A percentile compares a stretch with the other conserved stretches of the same genome.
These are phyloP conservation scores for Blastobotrys parvus DNA, from an alignment of 805 yeast species.

Conservation along the genomic window DNA sequence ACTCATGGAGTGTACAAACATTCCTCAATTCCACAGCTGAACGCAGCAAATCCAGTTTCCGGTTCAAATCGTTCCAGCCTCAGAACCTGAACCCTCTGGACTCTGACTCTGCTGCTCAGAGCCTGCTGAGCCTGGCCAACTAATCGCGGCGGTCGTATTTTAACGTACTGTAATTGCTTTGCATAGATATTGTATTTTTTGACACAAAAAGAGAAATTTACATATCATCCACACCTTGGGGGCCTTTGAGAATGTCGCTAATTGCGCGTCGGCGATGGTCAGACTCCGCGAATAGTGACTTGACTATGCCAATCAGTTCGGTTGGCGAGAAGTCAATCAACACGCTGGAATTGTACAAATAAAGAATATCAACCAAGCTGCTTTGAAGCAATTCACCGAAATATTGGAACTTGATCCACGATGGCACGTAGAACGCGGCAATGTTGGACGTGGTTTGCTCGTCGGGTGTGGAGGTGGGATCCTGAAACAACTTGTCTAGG, in stretches of 20 bases:
- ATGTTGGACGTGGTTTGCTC: background rate
- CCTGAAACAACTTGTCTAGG: slow-evolving; percentile 9
- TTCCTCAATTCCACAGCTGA: background rate
- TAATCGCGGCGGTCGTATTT: background rate
- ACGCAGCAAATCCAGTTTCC: background rate
- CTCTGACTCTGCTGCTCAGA: background rate
- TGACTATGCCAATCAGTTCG: slow-evolving; percentile 25
- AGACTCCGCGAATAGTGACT: slow-evolving; percentile 29
- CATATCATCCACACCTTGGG: background rate
- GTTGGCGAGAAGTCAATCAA: slow-evolving; percentile 27
- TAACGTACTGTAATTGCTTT: background rate
- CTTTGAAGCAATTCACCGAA: slow-evolving; percentile 26
- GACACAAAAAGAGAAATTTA: no score
- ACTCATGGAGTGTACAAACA: background rate
- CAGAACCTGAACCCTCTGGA: background rate
- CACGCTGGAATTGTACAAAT: slow-evolving; percentile 20
- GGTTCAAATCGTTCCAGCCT: background rate
- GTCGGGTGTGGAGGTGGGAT: slow-evolving; percentile 1
- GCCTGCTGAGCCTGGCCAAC: background rate
- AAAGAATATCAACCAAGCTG: slow-evolving; percentile 25
- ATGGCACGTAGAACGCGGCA: slow-evolving; percentile 25
- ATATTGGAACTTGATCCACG: slow-evolving; percentile 32
- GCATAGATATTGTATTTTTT: background rate
- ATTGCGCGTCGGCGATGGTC: slow-evolving; percentile 23
- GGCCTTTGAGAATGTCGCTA: slow-evolving; percentile 12